phyloP scores from a whole-genome alignment of 176 grass and related monocot species.

The Eleusine coracana region DNA sequence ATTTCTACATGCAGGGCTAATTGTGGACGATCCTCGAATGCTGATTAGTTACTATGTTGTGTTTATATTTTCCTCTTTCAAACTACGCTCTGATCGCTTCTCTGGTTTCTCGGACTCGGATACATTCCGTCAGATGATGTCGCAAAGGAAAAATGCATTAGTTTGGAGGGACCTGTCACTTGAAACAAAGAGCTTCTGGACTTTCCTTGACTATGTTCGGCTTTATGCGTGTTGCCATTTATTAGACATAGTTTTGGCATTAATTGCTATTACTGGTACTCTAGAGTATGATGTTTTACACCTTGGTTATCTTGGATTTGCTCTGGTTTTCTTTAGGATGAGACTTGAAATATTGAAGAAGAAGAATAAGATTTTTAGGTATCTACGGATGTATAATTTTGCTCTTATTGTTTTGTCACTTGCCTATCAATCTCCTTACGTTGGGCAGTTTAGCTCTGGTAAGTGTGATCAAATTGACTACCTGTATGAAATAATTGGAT shows the following conservation, averaged over 20 bases:
- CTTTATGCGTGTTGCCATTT: slow-evolving; percentile 96
- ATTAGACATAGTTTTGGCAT: slow-evolving; percentile 92
- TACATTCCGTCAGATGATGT: slow-evolving; percentile 75
- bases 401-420: slow-evolving; percentile 91
- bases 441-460: slow-evolving; percentile 91
- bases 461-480: slow-evolving; percentile 92
- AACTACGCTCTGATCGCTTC: slow-evolving; percentile 80
- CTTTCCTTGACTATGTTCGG: slow-evolving; percentile 91
- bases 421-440: slow-evolving; percentile 95
- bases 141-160: slow-evolving; percentile 78
- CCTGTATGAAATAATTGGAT: slow-evolving; percentile 89
- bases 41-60: slow-evolving; percentile 90
- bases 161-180: slow-evolving; percentile 97
- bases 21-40: slow-evolving; percentile 90
- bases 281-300: slow-evolving; percentile 98
- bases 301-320: slow-evolving; percentile 97
- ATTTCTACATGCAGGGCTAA: slow-evolving; percentile 59
- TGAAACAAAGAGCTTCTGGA: slow-evolving; percentile 99
- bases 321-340: slow-evolving; percentile 96
- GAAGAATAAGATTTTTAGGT: slow-evolving; percentile 95
- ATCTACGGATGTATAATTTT: slow-evolving; percentile 96
- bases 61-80: slow-evolving; percentile 94
- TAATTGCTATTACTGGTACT: slow-evolving; percentile 97
- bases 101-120: slow-evolving; percentile 86
- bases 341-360: slow-evolving; percentile 98